phyloP scores from a whole-genome alignment of 129 eudicot species.

The Heracleum sosnowskyi region DNA sequence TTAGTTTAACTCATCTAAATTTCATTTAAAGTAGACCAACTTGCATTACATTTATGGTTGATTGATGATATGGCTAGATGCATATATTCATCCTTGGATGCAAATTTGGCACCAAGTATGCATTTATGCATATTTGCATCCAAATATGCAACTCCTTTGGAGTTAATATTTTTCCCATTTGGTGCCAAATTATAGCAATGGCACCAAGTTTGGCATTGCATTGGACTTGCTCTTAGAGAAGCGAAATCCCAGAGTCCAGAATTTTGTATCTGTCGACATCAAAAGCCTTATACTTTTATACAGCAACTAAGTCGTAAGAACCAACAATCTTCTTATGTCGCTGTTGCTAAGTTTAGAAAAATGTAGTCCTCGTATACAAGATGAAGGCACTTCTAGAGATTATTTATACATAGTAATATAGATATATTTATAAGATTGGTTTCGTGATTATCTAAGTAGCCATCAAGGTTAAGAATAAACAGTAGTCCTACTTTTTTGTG shows the following conservation, averaged over 20 bases:
- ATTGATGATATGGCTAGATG: too few species aligned
- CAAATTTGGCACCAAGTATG: too few species aligned
- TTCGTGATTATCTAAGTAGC: neutral
- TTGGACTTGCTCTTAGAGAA: too few species aligned
- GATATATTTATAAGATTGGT: neutral
- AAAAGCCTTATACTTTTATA: neutral
- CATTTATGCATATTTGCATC: too few species aligned
- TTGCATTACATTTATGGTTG: too few species aligned
- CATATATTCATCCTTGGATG: too few species aligned
- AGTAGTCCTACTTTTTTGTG: neutral
- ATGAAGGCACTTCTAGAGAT: neutral
- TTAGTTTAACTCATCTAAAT: too few species aligned
- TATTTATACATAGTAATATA: neutral
- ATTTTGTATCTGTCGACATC: neutral
- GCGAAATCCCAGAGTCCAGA: neutral
- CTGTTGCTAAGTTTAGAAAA: neutral
- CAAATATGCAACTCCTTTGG: too few species aligned
- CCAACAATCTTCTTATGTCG: neutral
- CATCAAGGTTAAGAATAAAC: neutral
- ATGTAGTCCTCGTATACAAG: neutral
- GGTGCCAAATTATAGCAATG: too few species aligned
- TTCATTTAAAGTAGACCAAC: too few species aligned
- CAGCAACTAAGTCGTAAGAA: neutral
- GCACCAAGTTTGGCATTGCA: too few species aligned
- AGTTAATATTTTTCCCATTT: too few species aligned